Conservation (phyloP, 2,329 filamentous ascomycete genomes). For the Trichoderma lentiforme region DNA sequence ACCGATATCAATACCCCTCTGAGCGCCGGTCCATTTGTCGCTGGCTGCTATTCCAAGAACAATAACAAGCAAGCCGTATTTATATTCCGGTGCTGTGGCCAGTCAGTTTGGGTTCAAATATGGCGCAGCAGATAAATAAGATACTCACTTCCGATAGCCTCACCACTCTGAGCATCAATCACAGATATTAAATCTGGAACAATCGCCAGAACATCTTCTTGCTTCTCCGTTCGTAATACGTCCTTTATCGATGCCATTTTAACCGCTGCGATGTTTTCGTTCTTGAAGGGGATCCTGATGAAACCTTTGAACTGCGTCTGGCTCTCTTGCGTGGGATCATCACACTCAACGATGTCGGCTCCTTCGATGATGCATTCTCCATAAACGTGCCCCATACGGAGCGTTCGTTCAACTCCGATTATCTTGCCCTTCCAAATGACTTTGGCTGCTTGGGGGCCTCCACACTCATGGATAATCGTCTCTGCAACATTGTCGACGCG, state of each 20-base stretch:
- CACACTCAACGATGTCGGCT: not conserved
- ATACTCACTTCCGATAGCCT: not conserved
- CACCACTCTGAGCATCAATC: not conserved
- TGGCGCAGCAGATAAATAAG: fast-evolving
- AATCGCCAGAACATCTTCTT: not conserved
- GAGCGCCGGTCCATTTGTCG: not conserved
- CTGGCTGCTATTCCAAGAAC: not conserved
- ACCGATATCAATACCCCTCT: not conserved
- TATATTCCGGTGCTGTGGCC: not conserved
- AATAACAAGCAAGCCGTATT: not conserved
- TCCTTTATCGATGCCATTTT: not conserved
- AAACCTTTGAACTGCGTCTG: not conserved
- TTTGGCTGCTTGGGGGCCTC: not conserved
- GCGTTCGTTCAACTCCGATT: not conserved
- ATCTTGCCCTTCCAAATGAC: not conserved
- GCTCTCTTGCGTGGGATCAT: not conserved
- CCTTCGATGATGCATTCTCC: not conserved
- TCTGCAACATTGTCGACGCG: not conserved
- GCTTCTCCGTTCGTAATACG: not conserved
- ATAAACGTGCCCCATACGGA: not conserved
- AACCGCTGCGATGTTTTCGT: not conserved
- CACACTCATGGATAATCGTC: not conserved
- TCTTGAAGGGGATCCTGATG: not conserved
- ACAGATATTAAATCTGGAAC: not conserved
- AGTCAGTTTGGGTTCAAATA: fast-evolving